Evolutionary conservation across 768 basidiomycete species (phyloP).

Genomic region (Suillus placidus): DNA sequence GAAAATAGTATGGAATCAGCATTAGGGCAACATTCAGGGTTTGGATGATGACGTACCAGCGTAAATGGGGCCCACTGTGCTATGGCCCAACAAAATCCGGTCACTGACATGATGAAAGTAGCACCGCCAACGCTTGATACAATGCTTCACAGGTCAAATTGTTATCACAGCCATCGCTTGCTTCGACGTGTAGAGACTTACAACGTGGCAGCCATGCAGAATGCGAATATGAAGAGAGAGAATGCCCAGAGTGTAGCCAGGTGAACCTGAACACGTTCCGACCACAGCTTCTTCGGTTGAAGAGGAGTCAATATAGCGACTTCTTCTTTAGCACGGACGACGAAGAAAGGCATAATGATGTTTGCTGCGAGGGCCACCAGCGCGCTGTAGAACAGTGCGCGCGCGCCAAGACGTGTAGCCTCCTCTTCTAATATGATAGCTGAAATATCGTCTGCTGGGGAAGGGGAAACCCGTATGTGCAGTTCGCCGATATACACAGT

Average conservation of each 20-base stretch:
- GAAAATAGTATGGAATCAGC: constrained; percentile 20
- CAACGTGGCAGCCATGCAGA: constrained; percentile 83
- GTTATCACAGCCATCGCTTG: constrained; percentile 8
- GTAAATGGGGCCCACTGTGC: constrained; percentile 94
- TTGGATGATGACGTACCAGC: constrained; percentile 52
- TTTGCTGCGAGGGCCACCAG: constrained; percentile 69
- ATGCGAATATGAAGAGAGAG: constrained; percentile 72
- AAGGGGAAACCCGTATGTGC: constrained; percentile 56
- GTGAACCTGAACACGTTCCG: constrained; percentile 55
- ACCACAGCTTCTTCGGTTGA: constrained; percentile 29
- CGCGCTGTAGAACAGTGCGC: constrained; percentile 80
- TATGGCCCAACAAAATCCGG: constrained; percentile 93
- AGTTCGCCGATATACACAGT: constrained; percentile 88
- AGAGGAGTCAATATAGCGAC: constrained; percentile 17
- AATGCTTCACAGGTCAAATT: constrained; percentile 49
- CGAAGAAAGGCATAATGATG: constrained; percentile 70
- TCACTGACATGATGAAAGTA: constrained; percentile 72
- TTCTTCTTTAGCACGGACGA: constrained; percentile 28
- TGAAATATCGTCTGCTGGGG: constrained; percentile 32
- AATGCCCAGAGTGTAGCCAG: constrained; percentile 77
- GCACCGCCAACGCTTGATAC: constrained; percentile 70
- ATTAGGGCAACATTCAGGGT: constrained; percentile 15
- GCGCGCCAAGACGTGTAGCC: constrained; percentile 80
- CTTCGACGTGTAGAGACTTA: constrained; percentile 45
- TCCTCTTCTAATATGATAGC: constrained; percentile 54